phyloP scores from a whole-genome alignment of 345 rosid species.

The Eutrema yunnanense region DNA sequence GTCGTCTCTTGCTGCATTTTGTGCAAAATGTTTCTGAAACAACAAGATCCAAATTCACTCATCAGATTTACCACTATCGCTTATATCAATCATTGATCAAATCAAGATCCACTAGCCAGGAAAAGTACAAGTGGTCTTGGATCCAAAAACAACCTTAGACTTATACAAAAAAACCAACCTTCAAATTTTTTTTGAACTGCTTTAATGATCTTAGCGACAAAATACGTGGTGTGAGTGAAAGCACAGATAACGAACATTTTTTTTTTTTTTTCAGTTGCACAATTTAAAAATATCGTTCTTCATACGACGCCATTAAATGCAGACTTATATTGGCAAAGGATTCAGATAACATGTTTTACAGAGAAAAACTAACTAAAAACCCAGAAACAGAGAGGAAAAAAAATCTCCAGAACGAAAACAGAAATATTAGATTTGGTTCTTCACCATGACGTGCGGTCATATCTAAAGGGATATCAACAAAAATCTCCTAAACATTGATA shows the following conservation, averaged over 20 bases:
- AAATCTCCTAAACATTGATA: background rate
- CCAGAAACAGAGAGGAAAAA: constrained; percentile 6
- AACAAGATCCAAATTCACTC: background rate
- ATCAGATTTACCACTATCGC: background rate
- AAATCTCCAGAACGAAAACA: no score
- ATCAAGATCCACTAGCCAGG: background rate
- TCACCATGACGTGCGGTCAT: background rate
- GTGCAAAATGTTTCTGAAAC: constrained; percentile 13
- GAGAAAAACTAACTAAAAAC: constrained; percentile 2
- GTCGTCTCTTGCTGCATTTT: constrained; percentile 40
- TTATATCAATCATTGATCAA: background rate
- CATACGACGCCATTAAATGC: constrained; percentile 6
- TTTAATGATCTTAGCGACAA: background rate
- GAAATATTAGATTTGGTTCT: background rate
- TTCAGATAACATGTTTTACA: background rate
- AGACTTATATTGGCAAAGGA: background rate
- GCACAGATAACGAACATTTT: constrained; percentile 1
- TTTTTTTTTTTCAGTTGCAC: background rate
- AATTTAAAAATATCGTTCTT: background rate
- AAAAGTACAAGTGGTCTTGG: background rate
- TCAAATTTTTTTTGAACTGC: background rate
- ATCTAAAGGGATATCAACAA: background rate
- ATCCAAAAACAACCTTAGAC: background rate
- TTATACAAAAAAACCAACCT: background rate
- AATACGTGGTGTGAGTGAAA: constrained; percentile 13